Evolutionary conservation across 768 basidiomycete genomes (phyloP), one percentile per base, ranked within the genome.

Genomic region (Panaeolus cyanescens): DNA sequence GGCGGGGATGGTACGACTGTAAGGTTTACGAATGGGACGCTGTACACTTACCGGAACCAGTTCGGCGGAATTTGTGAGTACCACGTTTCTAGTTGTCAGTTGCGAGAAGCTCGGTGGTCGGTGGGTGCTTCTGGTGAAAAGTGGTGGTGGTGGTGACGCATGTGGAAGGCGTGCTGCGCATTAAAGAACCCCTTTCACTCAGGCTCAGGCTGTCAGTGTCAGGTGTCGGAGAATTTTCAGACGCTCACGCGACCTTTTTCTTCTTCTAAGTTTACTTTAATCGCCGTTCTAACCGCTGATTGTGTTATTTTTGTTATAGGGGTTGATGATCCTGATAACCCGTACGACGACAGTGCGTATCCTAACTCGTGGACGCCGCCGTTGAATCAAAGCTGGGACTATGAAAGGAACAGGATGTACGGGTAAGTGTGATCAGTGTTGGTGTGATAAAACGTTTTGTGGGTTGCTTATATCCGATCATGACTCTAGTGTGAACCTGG

Each of bases 361-460:
- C 81, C 89, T 8, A 92, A 95, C 68, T 85, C 83, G 1, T 95
- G 91, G 88, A 89, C 90, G 5, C 92, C 92, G 1, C 82, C 90
- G 7, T 77, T 96, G 54, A 91, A 90, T 75, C 79, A 87, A 67
- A 83, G 78, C 28, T 96, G 93, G 91, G 80, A 75, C 20, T 95
- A 80, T 79, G 85, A 84, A 15, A 75, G 75, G 55, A 83, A 92
- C 75, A 83, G 77, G 39, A 74, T 91, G 33, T 78, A 77, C 64
- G 89, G 90, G 89, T 89, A 64, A 5, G 80, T 58, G 55, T 31
- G n/a, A n/a, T 5, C 10, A 6, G 28, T 55, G 31, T n/a, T 50
- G 45, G 54, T 60, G 20, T 32, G 54, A 50, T 20, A 22, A 30
- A 13, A 40, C 62, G 25, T 54, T 17, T 50, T 17, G n/a, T 12